Conservation (phyloP, 1,284 basidiomycete species). For the Puccinia coronata region DNA sequence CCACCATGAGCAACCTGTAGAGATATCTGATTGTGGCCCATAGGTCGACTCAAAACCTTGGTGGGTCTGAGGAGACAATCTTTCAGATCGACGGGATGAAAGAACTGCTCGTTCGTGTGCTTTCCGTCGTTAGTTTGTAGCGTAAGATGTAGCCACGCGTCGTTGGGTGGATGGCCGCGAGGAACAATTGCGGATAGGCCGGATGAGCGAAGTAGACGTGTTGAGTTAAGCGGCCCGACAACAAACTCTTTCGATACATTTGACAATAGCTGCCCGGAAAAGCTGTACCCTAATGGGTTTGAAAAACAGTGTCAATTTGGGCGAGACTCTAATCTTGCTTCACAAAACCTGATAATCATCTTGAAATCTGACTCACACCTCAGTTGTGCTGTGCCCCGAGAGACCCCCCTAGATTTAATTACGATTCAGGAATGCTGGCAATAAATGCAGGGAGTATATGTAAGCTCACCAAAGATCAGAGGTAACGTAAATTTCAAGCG, state of each 20-base stretch:
- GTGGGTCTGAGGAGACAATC: conserved; percentile 63
- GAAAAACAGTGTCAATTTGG: neutral
- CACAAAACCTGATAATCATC: neutral
- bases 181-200: conserved; percentile 56
- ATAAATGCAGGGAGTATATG: neutral
- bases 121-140: conserved; percentile 63
- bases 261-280: conserved; percentile 62
- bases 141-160: conserved; percentile 65
- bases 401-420: conserved; percentile 58
- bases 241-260: conserved; percentile 61
- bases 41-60: conserved; percentile 60
- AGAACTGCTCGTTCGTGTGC: conserved; percentile 65
- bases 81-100: conserved; percentile 64
- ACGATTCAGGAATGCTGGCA: neutral
- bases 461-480: conserved; percentile 62
- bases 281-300: conserved; percentile 62
- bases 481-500: conserved; percentile 64
- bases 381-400: conserved; percentile 63
- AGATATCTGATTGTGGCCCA: conserved; percentile 58
- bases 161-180: conserved; percentile 59
- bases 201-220: conserved; percentile 60
- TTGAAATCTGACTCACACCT: conserved; percentile 59
- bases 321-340: neutral
- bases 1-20: conserved; percentile 65
- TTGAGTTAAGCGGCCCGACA: conserved; percentile 64